A percentile compares a stretch with the other conserved stretches of the same genome.
Evolutionary conservation across 805 yeast genomes (phyloP).

Genomic region (Jamesozyma spencerorum): DNA sequence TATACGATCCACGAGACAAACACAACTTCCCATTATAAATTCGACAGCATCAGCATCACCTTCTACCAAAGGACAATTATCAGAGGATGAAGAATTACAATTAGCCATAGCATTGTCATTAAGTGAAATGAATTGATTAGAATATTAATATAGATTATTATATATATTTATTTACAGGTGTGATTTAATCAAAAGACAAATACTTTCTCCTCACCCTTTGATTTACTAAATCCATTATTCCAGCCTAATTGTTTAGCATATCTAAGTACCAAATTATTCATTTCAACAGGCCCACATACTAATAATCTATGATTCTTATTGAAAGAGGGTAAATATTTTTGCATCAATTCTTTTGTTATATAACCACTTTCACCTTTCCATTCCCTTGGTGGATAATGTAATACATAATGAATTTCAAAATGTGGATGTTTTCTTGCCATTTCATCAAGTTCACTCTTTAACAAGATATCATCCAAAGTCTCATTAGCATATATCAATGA

Average conservation of each 20-base stretch:
- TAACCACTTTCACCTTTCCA: conserved; percentile 58
- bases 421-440: conserved; percentile 53
- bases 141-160: neutral
- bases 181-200: conserved; percentile 2
- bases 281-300: conserved; percentile 66
- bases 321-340: conserved; percentile 44
- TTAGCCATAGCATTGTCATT: conserved; percentile 29
- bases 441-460: conserved; percentile 64
- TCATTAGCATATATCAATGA: conserved; percentile 64
- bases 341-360: conserved; percentile 51
- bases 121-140: conserved; percentile 19
- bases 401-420: conserved; percentile 50
- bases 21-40: no score
- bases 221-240: conserved; percentile 29
- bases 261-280: conserved; percentile 46
- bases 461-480: conserved; percentile 63
- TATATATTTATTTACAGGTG: neutral
- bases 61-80: neutral
- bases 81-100: conserved; percentile 24
- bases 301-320: conserved; percentile 43
- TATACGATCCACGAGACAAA: neutral
- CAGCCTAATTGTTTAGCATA: conserved; percentile 55
- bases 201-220: conserved; percentile 4
- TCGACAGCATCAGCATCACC: no score
- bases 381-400: conserved; percentile 38